A percentile compares a stretch with the other conserved stretches of the same genome.
Evolutionary conservation across 2,329 filamentous ascomycete species (phyloP).

Genomic region (Cladosporium cucumerinum): DNA sequence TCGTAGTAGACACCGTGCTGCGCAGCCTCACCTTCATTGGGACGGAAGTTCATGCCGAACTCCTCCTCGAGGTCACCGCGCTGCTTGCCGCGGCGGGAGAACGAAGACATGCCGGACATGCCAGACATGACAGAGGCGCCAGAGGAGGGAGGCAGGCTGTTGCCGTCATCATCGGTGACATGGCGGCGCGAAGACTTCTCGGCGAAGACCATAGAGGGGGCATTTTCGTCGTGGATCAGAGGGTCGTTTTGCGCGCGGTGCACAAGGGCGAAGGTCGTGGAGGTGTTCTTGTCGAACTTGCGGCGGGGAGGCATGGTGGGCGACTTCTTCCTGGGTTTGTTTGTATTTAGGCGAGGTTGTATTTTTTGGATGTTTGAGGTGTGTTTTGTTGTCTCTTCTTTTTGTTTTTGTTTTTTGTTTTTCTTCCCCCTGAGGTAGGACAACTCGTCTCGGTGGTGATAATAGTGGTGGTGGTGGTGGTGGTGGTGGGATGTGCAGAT

Average conservation of each 20-base stretch:
- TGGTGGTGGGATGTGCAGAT: neutral
- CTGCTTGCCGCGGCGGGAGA: slow-evolving; percentile 31
- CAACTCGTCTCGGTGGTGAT: neutral
- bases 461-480: too few relatives aligned
- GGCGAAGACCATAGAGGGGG: slow-evolving; percentile 87
- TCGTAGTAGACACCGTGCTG: slow-evolving; percentile 92
- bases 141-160: slow-evolving; percentile 16
- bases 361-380: neutral
- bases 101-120: slow-evolving; percentile 32
- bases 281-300: slow-evolving; percentile 88
- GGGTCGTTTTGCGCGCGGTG: slow-evolving; percentile 97
- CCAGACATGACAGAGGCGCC: slow-evolving; percentile 31
- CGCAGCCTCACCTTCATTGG: slow-evolving; percentile 94
- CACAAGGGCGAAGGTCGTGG: slow-evolving; percentile 89
- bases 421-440: slow-evolving; percentile 6
- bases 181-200: slow-evolving; percentile 43
- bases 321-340: neutral
- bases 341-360: neutral
- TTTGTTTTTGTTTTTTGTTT: neutral
- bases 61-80: slow-evolving; percentile 73
- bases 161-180: slow-evolving; percentile 25
- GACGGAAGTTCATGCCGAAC: slow-evolving; percentile 68
- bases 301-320: slow-evolving; percentile 67
- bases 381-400: neutral
- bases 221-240: slow-evolving; percentile 85